Evolutionary conservation across 345 rosid genomes (phyloP), one percentile per base, ranked within the genome.

Genomic region (Erucastrum elatum): DNA sequence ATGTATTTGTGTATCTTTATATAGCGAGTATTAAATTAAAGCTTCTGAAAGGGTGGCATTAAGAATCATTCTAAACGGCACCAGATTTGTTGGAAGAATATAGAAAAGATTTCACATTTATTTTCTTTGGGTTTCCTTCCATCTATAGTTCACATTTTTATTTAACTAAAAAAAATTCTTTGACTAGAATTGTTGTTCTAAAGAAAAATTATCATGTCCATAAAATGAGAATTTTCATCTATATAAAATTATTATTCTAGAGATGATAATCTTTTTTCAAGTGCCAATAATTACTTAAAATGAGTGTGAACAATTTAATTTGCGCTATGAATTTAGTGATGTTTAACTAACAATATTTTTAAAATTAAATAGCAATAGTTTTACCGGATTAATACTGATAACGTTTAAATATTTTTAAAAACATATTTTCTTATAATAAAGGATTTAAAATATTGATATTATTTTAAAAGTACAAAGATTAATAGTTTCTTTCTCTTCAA

Each of bases 81-180:
- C 64, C 68, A 71, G 8, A 39, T 49, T 65, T 39, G 16, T 64
- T 56, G 61, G 17, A n/a, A 35, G 12, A 5, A 53, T 70, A 51
- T 51, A 16, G 76, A 53, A 31, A 70, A 15, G 3, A 1, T n/a
- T 15, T 71, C 27, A 58, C 66, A 65, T 30, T 64, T 56, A 78
- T 78, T 62, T 78, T 56, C 55, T 31, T 2, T 9, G 56, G 37
- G 68, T 78, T 59, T 78, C 63, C 73, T 78, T 72, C 82, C 77
- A 71, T 65, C 64, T 77, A 0, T 35, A 29, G 58, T 53, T n/a
- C 34, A 44, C 56, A 75, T 75, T 55, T 31, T 33, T 0, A n/a
- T 74, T 33, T 25, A 3, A 64, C 1, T 7, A 21, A 21, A 21
- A 21, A 7, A 17, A 21, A 2, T 7, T 35, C 0, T 13, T 26